Evolutionary conservation across 352 stramenopile genomes (phyloP), one percentile per base, ranked within the genome.

Genomic region (Pythium rishiriense): DNA sequence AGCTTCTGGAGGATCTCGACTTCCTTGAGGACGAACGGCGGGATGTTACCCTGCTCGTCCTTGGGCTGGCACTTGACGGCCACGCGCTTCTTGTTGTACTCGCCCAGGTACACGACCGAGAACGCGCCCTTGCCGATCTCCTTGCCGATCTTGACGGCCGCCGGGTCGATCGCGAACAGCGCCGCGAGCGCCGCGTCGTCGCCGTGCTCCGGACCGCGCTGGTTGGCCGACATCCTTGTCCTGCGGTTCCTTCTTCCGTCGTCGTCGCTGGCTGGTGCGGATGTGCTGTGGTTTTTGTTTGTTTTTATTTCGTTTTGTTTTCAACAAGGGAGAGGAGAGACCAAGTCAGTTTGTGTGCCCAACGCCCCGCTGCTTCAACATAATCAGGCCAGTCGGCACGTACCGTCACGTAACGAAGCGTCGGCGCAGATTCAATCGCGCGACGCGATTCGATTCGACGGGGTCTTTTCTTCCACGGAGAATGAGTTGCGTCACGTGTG

Each of bases 51-150:
- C 9, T 89, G 62, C 22, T 73, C 82, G 51, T 91, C 83, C 63
- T 93, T 94, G 17, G 87, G 83, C 56, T 95, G 87, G 53, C 87
- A 92, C 66, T 95, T 95, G 69, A 95, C 85, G 4, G 87, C 87
- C 9, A 95, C 85, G 58, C 76, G 74, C 55, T 89, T 73, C 49
- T 85, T 81, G 45, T 78, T 72, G 69, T 88, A 91, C 65, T 92
- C 83, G 31, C 85, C 87, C 3, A 69, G 64, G 62, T 84, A 94
- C 45, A 95, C 87, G 26, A 93, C 66, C 0, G 83, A 93, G 72
- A 95, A 95, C 7, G 87, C 85, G 55, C 87, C 87, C 63, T 93
- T 92, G 65, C 87, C 87, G 54, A 95, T 90, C 72, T 93, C 85
- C 35, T 83, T 81, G 43, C 83, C 81, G 42, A 93, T 90, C 65